These are phyloP conservation scores for Dictyostelium brefeldianum DNA, from an alignment of 78 protist species.

Conservation along the genomic window DNA sequence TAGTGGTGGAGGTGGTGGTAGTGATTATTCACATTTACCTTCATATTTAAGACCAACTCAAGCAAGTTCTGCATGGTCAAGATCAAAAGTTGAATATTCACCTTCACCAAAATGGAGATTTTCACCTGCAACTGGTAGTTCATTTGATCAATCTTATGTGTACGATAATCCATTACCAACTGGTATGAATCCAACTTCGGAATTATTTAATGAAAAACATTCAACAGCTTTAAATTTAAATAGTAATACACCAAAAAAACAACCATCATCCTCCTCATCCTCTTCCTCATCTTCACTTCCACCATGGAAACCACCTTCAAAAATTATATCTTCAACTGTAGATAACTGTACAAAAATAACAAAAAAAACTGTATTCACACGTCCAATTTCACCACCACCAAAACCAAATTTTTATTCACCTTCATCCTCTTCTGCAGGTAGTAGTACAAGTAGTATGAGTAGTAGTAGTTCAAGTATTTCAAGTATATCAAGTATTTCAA, in stretches of 20 bases:
- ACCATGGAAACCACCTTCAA: slow-evolving; percentile 21
- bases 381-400: slow-evolving; percentile 49
- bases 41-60: slow-evolving; percentile 61
- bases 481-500: neutral
- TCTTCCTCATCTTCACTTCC: neutral
- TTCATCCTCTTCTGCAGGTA: neutral
- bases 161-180: slow-evolving; percentile 17
- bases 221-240: neutral
- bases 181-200: slow-evolving; percentile 11
- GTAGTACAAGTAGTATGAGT: neutral
- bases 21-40: slow-evolving; percentile 44
- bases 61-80: slow-evolving; percentile 56
- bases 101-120: slow-evolving; percentile 51
- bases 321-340: neutral
- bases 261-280: too few relatives aligned
- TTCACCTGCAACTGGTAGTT: neutral
- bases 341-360: slow-evolving; percentile 4
- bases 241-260: neutral
- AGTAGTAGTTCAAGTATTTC: neutral
- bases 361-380: slow-evolving; percentile 9
- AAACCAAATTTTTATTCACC: slow-evolving; percentile 43
- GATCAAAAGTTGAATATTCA: slow-evolving; percentile 26
- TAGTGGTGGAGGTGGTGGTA: neutral
- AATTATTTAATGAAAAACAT: neutral
- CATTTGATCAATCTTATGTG: neutral